Base-by-base conservation (phyloP, 2,329 filamentous ascomycete genomes). In the Penicillium frequentans region DNA sequence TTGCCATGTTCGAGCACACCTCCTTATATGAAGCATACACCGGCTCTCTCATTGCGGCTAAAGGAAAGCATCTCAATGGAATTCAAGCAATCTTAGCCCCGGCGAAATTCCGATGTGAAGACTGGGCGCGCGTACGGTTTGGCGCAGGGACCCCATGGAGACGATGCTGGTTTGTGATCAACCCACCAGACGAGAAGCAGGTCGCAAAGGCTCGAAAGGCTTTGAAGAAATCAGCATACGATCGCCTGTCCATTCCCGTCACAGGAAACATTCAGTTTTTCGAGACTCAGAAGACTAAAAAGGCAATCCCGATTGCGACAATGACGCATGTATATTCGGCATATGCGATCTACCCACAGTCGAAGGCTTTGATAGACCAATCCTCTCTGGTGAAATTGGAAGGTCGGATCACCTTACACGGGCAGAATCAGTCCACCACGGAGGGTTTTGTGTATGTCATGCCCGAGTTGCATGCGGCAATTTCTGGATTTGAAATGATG, bases 401-500 rank as follows among this genome's bases (percentile, higher is more conserved):
- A 76, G 95, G 93, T 10, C 86, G 86, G 61, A 91, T 99, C 59
- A 92, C 90, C 0, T 90, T 97, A 39, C 92, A 97, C 75, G 29
- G 21, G 5, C 49, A 52, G 11, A 46, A 45, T 8, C 50, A 52
- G 21, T 88, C 89, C 0, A 86, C 86, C 2, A 90, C 89, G 0
- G 95, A 99, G 72, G 95, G 95, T 0, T 97, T 97, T 67, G 91
- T 99, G 5, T 99, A 99, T 70, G 88, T 98, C 64, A 97, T 99
- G 93, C 95, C 95, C 4, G 95, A 99, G 73, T 85, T 89, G 1
- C 91, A 91, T 68, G 89, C 93, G n/a, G 93, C 91, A 19, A 90
- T 99, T 13, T 90, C 86, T 54, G 95, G 95, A 0, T 96, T 98
- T 65, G 95, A 98, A 74, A 97, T 96, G 82, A 89, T 99, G 82